Base-by-base conservation (phyloP, 148 eudicot genomes). In the Simmondsia chinensis region DNA sequence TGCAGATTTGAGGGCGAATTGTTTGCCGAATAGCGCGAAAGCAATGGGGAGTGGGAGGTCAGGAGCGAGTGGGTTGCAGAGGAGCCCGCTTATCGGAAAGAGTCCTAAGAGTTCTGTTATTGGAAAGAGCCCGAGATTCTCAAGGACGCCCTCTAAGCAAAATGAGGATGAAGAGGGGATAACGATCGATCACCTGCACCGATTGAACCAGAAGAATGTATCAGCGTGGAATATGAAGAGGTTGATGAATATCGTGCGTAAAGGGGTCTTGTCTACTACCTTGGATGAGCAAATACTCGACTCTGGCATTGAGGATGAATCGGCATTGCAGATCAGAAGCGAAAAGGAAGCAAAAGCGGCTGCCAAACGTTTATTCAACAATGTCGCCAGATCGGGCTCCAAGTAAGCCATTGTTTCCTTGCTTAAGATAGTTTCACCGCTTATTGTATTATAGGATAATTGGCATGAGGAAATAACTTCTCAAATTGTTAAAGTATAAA, bases 151-250 rank as follows among this genome's bases (percentile, higher is more conserved):
- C 20, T 52, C 76, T 5, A 61, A 59, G 47, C 59, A 46, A 39
- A 68, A 70, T 32, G 65, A 61, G 28, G 71, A 64, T 46, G 62
- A 46, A 6, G 52, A 5, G 2, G 84, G 80, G 22, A 84, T 89
- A 15, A 71, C 76, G 8, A 84, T 89, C 8, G 97, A 89, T 35
- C 87, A 79, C 20, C 46, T 89, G 67, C 84, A 89, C 16, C 59
- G 93, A 64, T 44, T 82, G 61, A 84, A 78, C 56, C 93, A 81
- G 63, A 78, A 75, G 63, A 89, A 89, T 42, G 56, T 89, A 12
- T 89, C 97, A 0, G 97, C 97, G 18, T 89, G 97, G 97, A 89
- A 84, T 38, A 89, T 89, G 97, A 89, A 84, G 72, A 73, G 84
- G 71, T 47, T 89, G 73, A 74, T 81, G 70, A 81, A 68, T 31